A percentile compares a stretch with the other conserved stretches of the same genome.
Evolutionary conservation across 768 basidiomycete species (phyloP).

Genomic region (Termitomyces sp.): DNA sequence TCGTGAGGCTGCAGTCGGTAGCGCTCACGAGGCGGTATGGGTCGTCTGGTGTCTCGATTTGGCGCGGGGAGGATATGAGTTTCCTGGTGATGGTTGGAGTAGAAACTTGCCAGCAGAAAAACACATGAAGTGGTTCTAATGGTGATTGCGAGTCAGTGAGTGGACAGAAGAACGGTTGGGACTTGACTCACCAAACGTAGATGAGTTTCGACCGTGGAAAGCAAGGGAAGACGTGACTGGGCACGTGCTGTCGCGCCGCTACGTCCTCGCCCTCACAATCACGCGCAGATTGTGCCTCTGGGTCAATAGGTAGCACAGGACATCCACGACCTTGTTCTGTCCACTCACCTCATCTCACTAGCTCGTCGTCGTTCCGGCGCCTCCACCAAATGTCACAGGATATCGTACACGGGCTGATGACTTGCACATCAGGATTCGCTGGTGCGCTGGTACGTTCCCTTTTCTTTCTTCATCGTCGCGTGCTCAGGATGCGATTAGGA

Average conservation of each 20-base stretch:
- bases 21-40: conserved; percentile 75
- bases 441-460: conserved; percentile 70
- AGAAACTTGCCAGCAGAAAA: conserved; percentile 64
- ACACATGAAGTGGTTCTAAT: conserved; percentile 93
- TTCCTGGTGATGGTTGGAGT: conserved; percentile 47
- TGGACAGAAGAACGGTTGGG: not conserved
- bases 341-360: too few relatives aligned
- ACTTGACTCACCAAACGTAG: too few relatives aligned
- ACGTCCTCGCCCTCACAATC: too few relatives aligned
- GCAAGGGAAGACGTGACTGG: too few relatives aligned
- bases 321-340: too few relatives aligned
- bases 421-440: conserved; percentile 87
- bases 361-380: conserved; percentile 79
- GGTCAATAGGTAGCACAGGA: too few relatives aligned
- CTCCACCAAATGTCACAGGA: conserved; percentile 99
- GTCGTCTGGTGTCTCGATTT: conserved; percentile 65
- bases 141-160: not conserved
- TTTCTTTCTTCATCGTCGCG: not conserved
- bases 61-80: conserved; percentile 78
- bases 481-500: conserved; percentile 44
- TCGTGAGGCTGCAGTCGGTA: conserved; percentile 85
- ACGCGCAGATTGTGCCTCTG: too few relatives aligned
- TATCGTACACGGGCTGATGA: conserved; percentile 91
- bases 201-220: too few relatives aligned
- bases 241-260: too few relatives aligned